Evolutionary conservation across 805 yeast species (phyloP), one percentile per base, ranked within the genome.

Genomic region (Candida adriatica): DNA sequence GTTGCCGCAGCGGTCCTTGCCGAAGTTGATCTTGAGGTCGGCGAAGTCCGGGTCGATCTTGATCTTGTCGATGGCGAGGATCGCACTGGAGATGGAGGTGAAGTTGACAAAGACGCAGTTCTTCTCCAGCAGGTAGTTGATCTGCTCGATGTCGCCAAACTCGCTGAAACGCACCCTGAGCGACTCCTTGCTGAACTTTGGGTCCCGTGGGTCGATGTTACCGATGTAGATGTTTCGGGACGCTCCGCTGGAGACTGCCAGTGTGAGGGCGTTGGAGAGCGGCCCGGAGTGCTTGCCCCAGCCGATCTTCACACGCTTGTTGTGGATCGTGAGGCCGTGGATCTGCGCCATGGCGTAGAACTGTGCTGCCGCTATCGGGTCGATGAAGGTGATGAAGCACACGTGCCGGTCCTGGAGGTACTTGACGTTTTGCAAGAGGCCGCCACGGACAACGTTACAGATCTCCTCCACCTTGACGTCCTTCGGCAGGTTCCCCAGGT

Each of bases 241-340:
- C 0, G 96, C 97, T 24, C 97, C 97, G 42, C 84, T 81, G 15
- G 92, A 78, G 16, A 88, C 95, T 1, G 96, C 96, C 35, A 83
- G 62, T 6, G 88, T 81, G 36, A 90, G 69, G 3, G 94, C 87
- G 45, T 84, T 82, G 8, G 94, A 79, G 42, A 90, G 66, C 1
- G 95, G 87, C 8, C 97, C 97, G 6, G 94, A 79, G 53, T 90
- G 96, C 58, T 86, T 88, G 28, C 97, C 98, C 97, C 98, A 90
- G 14, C 96, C 96, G 35, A 90, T 87, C 55, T 84, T 85, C 44
- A 90, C 80, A 49, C 88, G 72, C 49, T 94, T 71, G 54, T 79
- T 80, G 53, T 84, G 94, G 38, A 90, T 81, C 13, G 87, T 73
- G 38, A 90, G 65, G 1, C 96, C 96, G 51, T 87, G 94, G 42